Evolutionary conservation across 73 alveolate species (phyloP).

Genomic region (Halteria grandinella): DNA sequence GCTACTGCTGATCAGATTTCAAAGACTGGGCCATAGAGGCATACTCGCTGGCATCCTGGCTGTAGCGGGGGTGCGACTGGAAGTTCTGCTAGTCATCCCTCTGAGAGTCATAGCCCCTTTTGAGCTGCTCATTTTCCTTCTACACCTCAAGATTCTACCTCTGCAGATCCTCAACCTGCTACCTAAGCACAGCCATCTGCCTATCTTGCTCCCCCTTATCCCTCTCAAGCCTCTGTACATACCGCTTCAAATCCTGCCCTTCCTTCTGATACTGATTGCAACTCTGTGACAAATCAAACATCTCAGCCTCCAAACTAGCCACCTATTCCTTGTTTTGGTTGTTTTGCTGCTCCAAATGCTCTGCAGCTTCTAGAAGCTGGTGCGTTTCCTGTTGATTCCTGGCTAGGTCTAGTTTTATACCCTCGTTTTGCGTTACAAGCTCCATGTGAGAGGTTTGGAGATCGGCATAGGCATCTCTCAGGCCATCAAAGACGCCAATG

Average conservation of each 20-base stretch:
- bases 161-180: background rate
- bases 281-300: too few relatives aligned
- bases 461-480: background rate
- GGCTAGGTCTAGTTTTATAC: background rate
- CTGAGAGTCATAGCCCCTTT: too few relatives aligned
- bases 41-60: too few relatives aligned
- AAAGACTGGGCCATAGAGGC: too few relatives aligned
- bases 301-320: background rate
- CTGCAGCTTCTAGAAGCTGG: slow-evolving; percentile 6
- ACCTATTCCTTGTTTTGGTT: background rate
- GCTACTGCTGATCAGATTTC: too few relatives aligned
- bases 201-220: background rate
- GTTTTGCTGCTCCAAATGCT: slow-evolving; percentile 13
- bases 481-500: slow-evolving; percentile 28
- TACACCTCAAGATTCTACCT: too few relatives aligned
- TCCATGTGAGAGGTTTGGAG: background rate
- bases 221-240: background rate
- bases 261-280: too few relatives aligned
- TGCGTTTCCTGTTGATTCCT: slow-evolving; percentile 22
- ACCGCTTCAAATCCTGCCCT: background rate
- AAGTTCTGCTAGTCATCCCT: too few relatives aligned
- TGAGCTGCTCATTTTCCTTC: too few relatives aligned
- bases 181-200: background rate
- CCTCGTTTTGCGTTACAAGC: background rate
- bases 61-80: too few relatives aligned